Evolutionary conservation across 441 rosid genomes (phyloP), one percentile per base, ranked within the genome.

Genomic region (Kokia cookei): DNA sequence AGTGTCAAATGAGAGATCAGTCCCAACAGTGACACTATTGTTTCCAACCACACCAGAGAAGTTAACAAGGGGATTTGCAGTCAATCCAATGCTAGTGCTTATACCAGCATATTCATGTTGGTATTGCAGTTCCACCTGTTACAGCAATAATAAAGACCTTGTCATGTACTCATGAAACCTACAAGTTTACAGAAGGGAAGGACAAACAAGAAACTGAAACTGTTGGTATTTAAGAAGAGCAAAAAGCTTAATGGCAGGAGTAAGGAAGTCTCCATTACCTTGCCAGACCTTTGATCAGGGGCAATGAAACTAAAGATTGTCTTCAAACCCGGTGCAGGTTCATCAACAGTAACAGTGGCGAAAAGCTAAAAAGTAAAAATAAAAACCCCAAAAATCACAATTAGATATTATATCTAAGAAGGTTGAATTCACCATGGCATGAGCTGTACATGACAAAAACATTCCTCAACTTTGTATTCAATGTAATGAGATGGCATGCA

Each of bases 201-300:
- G 29, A 7, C 10, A 51, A 51, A 69, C n/a, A 32, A 15, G 42
- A 47, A 26, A 4, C n/a, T 17, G 10, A 60, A 57, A 42, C 13
- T 35, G 37, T 24, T 37, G 45, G 71, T 32, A 15, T 26, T 37
- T 15, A 67, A 13, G 5, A 67, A 13, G 5, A 61, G 45, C 26
- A 47, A 26, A 47, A 67, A 40, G 7, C 43, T 70, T 43, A 29
- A 75, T 17, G n/a, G 29, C 65, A 48, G 47, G 32, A n/a, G 48
- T 14, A 60, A 66, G 59, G 19, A 45, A 40, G 27, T 17, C 24
- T 7, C 71, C 71, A 63, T 65, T 82, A 91, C 99, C 94, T 92
- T 96, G 75, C 96, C 96, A 81, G 98, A 93, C 79, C 90, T 90
- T 87, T 96, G 98, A 79, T 96, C 98, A 71, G 98, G 99, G 32